These are phyloP conservation scores for Colletotrichum aenigma DNA, from an alignment of 2,329 filamentous ascomycete genomes.

Conservation along the genomic window DNA sequence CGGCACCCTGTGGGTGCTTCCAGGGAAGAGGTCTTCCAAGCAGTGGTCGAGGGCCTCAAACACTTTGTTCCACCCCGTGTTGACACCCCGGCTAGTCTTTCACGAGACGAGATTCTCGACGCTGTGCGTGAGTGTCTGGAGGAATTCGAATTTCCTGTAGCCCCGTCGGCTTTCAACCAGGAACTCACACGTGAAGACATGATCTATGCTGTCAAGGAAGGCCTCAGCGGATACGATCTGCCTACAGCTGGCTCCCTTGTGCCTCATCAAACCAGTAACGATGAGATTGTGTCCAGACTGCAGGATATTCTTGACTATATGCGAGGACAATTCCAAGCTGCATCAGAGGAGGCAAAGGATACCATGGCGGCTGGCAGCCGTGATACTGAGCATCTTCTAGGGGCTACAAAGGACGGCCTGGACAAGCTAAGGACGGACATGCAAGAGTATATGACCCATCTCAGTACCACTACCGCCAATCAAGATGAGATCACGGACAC, in stretches of 20 bases:
- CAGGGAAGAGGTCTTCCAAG: conserved; percentile 83
- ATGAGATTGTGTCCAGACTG: conserved; percentile 59
- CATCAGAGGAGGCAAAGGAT: conserved; percentile 72
- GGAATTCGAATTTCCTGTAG: conserved; percentile 77
- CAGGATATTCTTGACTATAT: conserved; percentile 69
- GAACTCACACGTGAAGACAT: conserved; percentile 68
- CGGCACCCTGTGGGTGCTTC: conserved; percentile 65
- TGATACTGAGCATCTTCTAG: conserved; percentile 87
- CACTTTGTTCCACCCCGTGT: conserved; percentile 78
- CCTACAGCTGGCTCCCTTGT: conserved; percentile 44
- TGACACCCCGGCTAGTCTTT: conserved; percentile 70
- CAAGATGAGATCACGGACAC: conserved; percentile 81
- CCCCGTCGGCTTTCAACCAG: conserved; percentile 56
- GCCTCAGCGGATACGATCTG: conserved; percentile 56
- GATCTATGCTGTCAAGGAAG: conserved; percentile 66
- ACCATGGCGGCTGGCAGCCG: conserved; percentile 79
- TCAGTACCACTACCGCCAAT: conserved; percentile 63
- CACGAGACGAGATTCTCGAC: conserved; percentile 82
- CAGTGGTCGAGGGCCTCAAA: conserved; percentile 84
- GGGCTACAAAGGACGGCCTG: conserved; percentile 85
- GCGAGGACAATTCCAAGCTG: conserved; percentile 61
- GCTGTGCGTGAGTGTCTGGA: conserved; percentile 87
- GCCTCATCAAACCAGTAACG: conserved; percentile 43
- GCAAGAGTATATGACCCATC: conserved; percentile 78
- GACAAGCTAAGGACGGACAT: conserved; percentile 82